A percentile compares a stretch with the other conserved stretches of the same genome.
These are phyloP conservation scores for Mycena latifolia DNA, from an alignment of 768 basidiomycete species.

Conservation along the genomic window DNA sequence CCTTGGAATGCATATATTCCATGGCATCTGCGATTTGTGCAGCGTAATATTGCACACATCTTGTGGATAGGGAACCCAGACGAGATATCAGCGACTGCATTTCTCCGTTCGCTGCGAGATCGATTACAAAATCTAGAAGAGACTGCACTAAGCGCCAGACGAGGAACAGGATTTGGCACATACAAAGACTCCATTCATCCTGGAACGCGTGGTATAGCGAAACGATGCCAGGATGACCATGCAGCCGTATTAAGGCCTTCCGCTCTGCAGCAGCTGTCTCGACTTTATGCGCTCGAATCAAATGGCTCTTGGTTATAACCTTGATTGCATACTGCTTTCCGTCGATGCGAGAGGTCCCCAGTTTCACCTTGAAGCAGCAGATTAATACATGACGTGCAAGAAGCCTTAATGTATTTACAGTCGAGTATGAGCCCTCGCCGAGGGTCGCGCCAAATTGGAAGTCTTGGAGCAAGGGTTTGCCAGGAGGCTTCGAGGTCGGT, in stretches of 20 bases:
- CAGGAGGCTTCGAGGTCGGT: conserved; percentile 52
- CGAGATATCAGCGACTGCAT: conserved; percentile 78
- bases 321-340: conserved; percentile 82
- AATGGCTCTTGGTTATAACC: conserved; percentile 54
- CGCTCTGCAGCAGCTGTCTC: conserved; percentile 79
- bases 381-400: conserved; percentile 8
- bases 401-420: conserved; percentile 58
- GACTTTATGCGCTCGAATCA: conserved; percentile 76
- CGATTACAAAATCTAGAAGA: conserved; percentile 79
- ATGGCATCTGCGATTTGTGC: conserved; percentile 93
- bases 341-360: conserved; percentile 64
- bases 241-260: conserved; percentile 65
- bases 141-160: conserved; percentile 19
- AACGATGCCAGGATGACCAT: conserved; percentile 78
- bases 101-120: conserved; percentile 83
- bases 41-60: conserved; percentile 85
- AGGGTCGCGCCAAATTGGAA: conserved; percentile 81
- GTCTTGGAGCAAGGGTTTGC: conserved; percentile 63
- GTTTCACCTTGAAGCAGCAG: conserved; percentile 62
- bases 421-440: conserved; percentile 88
- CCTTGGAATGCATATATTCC: conserved; percentile 90
- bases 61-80: conserved; percentile 87
- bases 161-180: conserved; percentile 46
- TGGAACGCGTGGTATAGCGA: conserved; percentile 88
- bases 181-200: conserved; percentile 87